A percentile compares a stretch with the other conserved stretches of the same genome.
These are phyloP conservation scores for Fusarium robinianum DNA, from an alignment of 2,329 filamentous ascomycete species.

Conservation along the genomic window DNA sequence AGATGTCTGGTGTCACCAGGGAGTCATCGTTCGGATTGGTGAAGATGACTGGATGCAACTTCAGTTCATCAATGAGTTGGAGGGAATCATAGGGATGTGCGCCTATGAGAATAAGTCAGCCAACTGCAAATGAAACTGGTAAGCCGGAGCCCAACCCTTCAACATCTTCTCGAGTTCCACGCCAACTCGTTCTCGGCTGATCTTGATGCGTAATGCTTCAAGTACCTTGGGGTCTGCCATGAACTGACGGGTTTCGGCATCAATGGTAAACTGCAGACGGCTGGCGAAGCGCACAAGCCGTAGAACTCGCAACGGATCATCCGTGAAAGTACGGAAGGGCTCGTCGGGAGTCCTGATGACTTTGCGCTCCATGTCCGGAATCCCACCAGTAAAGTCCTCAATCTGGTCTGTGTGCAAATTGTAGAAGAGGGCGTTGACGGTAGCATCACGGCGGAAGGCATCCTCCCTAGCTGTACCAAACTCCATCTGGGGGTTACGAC, in stretches of 20 bases:
- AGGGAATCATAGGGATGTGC: slow-evolving; percentile 65
- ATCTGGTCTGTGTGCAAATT: slow-evolving; percentile 79
- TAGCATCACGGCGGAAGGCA: slow-evolving; percentile 85
- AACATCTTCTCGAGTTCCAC: slow-evolving; percentile 92
- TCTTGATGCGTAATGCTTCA: slow-evolving; percentile 79
- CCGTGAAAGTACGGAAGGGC: slow-evolving; percentile 89
- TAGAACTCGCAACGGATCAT: slow-evolving; percentile 87
- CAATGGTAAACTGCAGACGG: slow-evolving; percentile 78
- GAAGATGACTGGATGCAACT: slow-evolving; percentile 74
- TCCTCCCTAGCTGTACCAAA: slow-evolving; percentile 93
- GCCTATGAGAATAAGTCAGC: slow-evolving; percentile 44
- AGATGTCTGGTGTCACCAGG: slow-evolving; percentile 59
- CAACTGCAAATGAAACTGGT: not conserved
- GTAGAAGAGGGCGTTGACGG: slow-evolving; percentile 94
- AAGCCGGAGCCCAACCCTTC: slow-evolving; percentile 54
- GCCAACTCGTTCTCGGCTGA: slow-evolving; percentile 87
- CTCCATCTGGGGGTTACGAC: slow-evolving; percentile 88
- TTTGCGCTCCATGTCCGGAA: slow-evolving; percentile 72
- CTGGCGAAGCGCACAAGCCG: slow-evolving; percentile 90
- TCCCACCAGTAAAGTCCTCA: slow-evolving; percentile 84
- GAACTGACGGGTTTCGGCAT: slow-evolving; percentile 65
- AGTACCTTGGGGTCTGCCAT: slow-evolving; percentile 85
- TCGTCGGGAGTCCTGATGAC: slow-evolving; percentile 85
- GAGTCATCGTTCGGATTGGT: slow-evolving; percentile 64
- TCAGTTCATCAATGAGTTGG: slow-evolving; percentile 67